Evolutionary conservation across 1,284 basidiomycete species (phyloP), one percentile per base, ranked within the genome.

Genomic region (Cutaneotrichosporon spelunceum): DNA sequence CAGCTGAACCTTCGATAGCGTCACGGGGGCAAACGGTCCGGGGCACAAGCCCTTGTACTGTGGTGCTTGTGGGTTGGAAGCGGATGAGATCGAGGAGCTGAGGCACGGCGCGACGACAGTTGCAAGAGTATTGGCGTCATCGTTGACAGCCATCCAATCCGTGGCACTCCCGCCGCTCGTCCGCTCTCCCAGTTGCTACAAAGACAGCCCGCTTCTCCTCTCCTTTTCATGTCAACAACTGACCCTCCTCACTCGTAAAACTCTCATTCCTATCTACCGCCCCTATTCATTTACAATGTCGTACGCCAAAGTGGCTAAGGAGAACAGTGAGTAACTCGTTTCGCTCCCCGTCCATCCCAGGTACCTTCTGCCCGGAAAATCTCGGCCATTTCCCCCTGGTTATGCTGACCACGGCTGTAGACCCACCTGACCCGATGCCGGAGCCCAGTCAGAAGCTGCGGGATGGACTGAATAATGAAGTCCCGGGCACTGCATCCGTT

Each of bases 381-480:
- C 26, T 52, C 26, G 39, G 56, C 34, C 26, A 27, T 48, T 48
- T 45, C 42, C 39, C 42, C 44, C 19, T 42, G 53, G 39, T 30
- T 45, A 42, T 52, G 54, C 44, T 57, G 27, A 53, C 55, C 42
- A 39, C 26, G 55, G 53, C 44, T 36, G 50, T 58, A 56, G 34
- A 45, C 44, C 77, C 76, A 30, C 66, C 67, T 56, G 77, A 72
- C 27, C 69, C 72, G 64, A 76, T 76, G 69, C 73, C 77, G 45
- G 63, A 79, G 56, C 78, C 78, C 29, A 72, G 72, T 62, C 78
- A 72, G 60, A 67, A 66, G 60, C 67, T 79, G 19, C 69, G 72
- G 19, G 78, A 76, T 58, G 77, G 77, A 45, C 26, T 39, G n/a
- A n/a, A n/a, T n/a, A n/a, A n/a, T n/a, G n/a, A n/a, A n/a, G 11